Evolutionary conservation across 2,329 filamentous ascomycete genomes (phyloP), one percentile per base, ranked within the genome.

Genomic region (Dryadomyces quercivorus): DNA sequence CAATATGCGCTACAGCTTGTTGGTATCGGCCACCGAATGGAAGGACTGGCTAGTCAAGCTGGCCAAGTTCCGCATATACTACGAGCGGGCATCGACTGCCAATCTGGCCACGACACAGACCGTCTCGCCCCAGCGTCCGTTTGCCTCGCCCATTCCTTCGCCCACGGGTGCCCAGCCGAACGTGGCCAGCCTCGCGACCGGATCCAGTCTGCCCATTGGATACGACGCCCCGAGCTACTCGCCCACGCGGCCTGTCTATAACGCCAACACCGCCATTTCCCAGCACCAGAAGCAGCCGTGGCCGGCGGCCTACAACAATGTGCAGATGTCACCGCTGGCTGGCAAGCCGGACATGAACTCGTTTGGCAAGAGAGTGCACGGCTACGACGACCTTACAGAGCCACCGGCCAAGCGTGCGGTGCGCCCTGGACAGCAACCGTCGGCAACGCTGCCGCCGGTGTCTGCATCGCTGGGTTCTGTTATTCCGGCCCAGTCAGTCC

Each of bases 1-100:
- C 74, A 97, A 97, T 69, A 95, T 98, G 85, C 83, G 92, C 64
- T 98, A 97, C 70, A 90, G 88, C 62, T 75, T 98, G 8, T 84
- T 92, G 65, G 89, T 88, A 3, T 94, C 91, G 3, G 84, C 89
- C 65, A 77, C 82, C 53, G 81, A 95, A 66, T 98, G 93, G 93
- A 77, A 82, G 50, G 78, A 83, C 53, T 97, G 93, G 93, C 84
- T 96, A 63, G 73, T 76, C 58, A 90, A 90, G 67, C 75, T 97
- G 54, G 80, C 85, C 52, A 85, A 84, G 60, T 96, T 96, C 65
- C 84, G 84, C 60, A 82, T 84, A 52, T 96, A 90, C 70, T 90
- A 89, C 70, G 83, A 91, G 61, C 78, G 79, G 13, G 42, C 42
- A 8, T 9, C 42, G 7, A 9, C 42, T 9, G 42, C 8, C 42